These are phyloP conservation scores for Apophysomyces sp. DNA, from an alignment of 371 early-diverging fungal genomes.

Conservation along the genomic window DNA sequence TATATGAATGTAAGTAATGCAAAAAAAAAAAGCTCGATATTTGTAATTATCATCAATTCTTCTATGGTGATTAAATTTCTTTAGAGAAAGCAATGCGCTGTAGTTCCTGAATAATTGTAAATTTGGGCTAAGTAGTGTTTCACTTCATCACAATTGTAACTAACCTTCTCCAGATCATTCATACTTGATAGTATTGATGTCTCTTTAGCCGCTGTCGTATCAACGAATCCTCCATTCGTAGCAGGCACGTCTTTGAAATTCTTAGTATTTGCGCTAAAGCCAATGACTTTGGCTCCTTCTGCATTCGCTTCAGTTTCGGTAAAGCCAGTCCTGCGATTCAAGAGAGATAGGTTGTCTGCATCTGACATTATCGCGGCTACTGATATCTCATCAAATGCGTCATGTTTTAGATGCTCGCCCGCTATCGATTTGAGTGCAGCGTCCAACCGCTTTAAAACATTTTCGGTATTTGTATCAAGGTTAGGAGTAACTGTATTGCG, in stretches of 20 bases:
- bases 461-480: conserved; percentile 14
- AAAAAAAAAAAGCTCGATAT: too few relatives aligned
- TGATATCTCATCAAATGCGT: not conserved
- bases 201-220: conserved; percentile 4
- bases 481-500: too few relatives aligned
- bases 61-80: not conserved
- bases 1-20: too few relatives aligned
- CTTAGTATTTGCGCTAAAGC: not conserved
- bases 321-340: not conserved
- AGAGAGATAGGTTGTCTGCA: not conserved
- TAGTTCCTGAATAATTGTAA: not conserved
- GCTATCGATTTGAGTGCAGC: conserved; percentile 12
- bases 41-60: not conserved
- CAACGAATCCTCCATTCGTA: conserved; percentile 6
- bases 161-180: conserved; percentile 19
- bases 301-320: not conserved
- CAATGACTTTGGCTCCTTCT: not conserved
- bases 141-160: not conserved
- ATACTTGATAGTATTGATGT: conserved; percentile 10
- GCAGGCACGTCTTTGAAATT: not conserved
- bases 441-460: conserved; percentile 24
- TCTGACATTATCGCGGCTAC: not conserved
- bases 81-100: not conserved
- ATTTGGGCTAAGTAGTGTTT: not conserved
- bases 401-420: not conserved